phyloP scores from a whole-genome alignment of 1,284 basidiomycete genomes.

The Ceratobasidium sp. region DNA sequence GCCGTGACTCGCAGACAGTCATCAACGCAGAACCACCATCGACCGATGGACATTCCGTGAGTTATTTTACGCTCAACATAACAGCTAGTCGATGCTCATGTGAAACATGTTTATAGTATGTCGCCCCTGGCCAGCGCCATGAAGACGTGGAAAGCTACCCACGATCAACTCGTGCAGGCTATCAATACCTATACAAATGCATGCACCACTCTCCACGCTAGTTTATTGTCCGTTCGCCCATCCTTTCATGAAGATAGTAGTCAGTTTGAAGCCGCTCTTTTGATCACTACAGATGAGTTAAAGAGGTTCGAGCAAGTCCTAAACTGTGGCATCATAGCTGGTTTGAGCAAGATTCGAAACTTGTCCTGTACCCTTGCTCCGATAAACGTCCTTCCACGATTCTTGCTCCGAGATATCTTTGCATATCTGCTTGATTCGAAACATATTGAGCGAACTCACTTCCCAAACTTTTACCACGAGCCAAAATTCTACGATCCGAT shows the following conservation, averaged over 20 bases:
- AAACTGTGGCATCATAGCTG: not conserved
- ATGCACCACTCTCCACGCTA: not conserved
- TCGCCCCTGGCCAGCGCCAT: too few species aligned
- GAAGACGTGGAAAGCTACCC: not conserved
- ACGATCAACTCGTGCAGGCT: not conserved
- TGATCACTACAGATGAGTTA: not conserved
- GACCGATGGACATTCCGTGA: too few species aligned
- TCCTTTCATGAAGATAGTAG: not conserved
- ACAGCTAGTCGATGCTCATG: too few species aligned
- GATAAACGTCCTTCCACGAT: not conserved
- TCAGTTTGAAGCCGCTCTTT: not conserved
- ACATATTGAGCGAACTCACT: not conserved
- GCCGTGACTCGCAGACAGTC: too few species aligned
- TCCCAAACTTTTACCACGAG: not conserved
- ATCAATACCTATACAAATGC: not conserved
- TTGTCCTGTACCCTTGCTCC: not conserved
- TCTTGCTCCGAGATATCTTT: not conserved
- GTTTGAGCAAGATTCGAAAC: not conserved
- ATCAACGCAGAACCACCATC: too few species aligned
- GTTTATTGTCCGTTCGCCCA: not conserved
- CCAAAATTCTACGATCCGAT: not conserved
- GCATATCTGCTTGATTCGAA: not conserved
- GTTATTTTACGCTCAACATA: too few species aligned
- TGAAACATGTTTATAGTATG: too few species aligned
- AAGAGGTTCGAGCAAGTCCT: not conserved